Conservation (phyloP, 768 basidiomycete species). For the Steccherinum ochraceum region DNA sequence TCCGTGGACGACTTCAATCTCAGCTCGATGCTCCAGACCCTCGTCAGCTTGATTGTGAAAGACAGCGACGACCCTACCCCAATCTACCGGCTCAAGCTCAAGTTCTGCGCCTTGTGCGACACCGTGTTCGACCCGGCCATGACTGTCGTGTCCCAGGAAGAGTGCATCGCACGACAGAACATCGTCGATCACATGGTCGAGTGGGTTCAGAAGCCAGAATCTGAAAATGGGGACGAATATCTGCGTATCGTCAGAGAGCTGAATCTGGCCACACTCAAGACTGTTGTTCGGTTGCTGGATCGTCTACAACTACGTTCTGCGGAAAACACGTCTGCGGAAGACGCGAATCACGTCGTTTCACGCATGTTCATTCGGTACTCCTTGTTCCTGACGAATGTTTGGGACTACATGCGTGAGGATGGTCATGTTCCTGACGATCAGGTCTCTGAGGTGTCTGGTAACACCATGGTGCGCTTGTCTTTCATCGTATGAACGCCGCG, state of each 20-base stretch:
- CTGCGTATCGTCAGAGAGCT: constrained; percentile 51
- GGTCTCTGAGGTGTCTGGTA: constrained; percentile 15
- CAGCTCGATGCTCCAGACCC: constrained; percentile 42
- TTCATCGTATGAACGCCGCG: too few species aligned
- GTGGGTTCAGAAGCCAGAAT: constrained; percentile 59
- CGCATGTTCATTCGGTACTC: constrained; percentile 79
- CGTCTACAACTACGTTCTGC: constrained; percentile 59
- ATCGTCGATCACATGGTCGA: constrained; percentile 74
- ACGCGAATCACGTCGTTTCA: constrained; percentile 62
- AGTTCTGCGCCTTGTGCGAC: constrained; percentile 71
- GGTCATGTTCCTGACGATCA: constrained; percentile 19
- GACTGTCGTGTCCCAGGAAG: constrained; percentile 58
- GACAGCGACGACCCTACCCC: constrained; percentile 45
- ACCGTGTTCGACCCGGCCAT: constrained; percentile 58
- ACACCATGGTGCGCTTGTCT: neutral
- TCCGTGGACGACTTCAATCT: constrained; percentile 58
- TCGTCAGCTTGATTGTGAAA: constrained; percentile 58
- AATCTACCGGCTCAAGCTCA: constrained; percentile 66
- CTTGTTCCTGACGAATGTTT: constrained; percentile 52
- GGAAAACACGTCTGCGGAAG: constrained; percentile 54
- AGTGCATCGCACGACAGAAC: constrained; percentile 57
- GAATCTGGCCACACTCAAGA: constrained; percentile 68
- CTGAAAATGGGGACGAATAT: constrained; percentile 36
- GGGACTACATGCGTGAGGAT: constrained; percentile 42
- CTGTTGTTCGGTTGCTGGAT: constrained; percentile 70